Evolutionary conservation across 2,329 filamentous ascomycete species (phyloP).

Genomic region (Metarhizium sp.): DNA sequence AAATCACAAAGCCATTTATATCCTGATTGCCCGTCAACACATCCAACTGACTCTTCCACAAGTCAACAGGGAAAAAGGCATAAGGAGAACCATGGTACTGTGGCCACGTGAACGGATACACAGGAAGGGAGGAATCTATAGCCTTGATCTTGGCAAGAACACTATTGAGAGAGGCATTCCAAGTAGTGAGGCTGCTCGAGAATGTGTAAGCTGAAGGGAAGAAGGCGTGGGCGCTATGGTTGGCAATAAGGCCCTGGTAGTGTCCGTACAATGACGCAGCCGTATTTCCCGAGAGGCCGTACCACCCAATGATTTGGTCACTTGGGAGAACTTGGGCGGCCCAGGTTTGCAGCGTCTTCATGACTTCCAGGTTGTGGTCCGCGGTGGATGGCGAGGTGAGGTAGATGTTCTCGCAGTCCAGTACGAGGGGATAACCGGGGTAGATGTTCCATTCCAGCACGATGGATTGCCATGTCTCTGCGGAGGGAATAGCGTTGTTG

Average conservation of each 20-base stretch:
- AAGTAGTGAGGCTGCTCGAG: background rate
- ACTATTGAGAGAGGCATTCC: background rate
- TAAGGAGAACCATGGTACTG: background rate
- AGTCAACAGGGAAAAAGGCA: background rate
- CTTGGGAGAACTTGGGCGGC: conserved; percentile 3
- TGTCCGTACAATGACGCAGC: background rate
- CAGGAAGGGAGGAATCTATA: conserved; percentile 3
- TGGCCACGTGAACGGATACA: conserved; percentile 2
- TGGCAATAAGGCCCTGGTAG: conserved; percentile 5
- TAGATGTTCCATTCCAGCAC: conserved; percentile 5
- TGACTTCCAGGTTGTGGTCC: conserved; percentile 1
- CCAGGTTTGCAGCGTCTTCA: conserved; percentile 6
- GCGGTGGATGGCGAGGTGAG: conserved; percentile 1
- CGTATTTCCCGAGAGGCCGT: conserved; percentile 4
- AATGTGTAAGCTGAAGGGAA: conserved; percentile 5
- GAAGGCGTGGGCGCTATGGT: conserved; percentile 3
- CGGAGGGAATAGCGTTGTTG: conserved; percentile 1
- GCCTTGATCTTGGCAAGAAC: conserved; percentile 1
- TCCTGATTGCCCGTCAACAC: background rate
- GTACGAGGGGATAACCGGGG: conserved; percentile 1
- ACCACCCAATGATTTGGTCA: conserved; percentile 7
- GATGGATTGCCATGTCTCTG: conserved; percentile 1
- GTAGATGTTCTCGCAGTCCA: conserved; percentile 6
- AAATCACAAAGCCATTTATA: conserved; percentile 4
- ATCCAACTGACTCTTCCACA: background rate